phyloP scores from a whole-genome alignment of 495 filamentous ascomycete genomes.

The Penicillium goetzii region DNA sequence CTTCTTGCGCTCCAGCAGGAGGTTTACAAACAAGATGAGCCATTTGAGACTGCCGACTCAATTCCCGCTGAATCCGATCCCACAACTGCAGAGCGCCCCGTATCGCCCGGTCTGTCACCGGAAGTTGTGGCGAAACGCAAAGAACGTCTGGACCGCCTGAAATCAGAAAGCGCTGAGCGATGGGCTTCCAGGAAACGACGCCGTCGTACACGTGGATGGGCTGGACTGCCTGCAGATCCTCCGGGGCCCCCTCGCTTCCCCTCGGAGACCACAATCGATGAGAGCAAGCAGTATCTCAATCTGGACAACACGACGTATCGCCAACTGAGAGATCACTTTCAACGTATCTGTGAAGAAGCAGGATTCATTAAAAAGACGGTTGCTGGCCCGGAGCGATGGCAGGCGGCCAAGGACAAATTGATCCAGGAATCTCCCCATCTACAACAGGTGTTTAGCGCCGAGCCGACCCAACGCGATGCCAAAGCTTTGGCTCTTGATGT shows the following conservation, averaged over 20 bases:
- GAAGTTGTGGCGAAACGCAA: constrained; percentile 60
- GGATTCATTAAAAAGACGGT: constrained; percentile 75
- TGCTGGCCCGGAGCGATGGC: constrained; percentile 73
- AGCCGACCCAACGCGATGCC: constrained; percentile 53
- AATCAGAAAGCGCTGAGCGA: constrained; percentile 65
- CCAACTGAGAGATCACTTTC: constrained; percentile 67
- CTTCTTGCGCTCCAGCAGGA: constrained; percentile 48
- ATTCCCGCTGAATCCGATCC: constrained; percentile 25
- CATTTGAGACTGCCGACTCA: constrained; percentile 32
- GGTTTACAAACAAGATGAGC: constrained; percentile 41
- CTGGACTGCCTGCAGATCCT: constrained; percentile 73
- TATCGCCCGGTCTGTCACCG: constrained; percentile 49
- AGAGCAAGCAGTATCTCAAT: constrained; percentile 70
- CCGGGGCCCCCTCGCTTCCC: constrained; percentile 76
- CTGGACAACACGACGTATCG: constrained; percentile 67
- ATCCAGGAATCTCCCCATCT: constrained; percentile 68
- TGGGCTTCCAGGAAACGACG: constrained; percentile 71
- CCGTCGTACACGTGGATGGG: constrained; percentile 70
- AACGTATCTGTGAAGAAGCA: constrained; percentile 65
- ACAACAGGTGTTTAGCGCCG: constrained; percentile 60
- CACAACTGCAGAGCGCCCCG: constrained; percentile 15
- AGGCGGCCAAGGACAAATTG: constrained; percentile 68
- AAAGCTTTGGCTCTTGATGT: constrained; percentile 73
- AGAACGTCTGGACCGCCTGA: constrained; percentile 58
- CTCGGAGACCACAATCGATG: constrained; percentile 80